Percentiles rank a stretch among this genome's conserved stretches.
phyloP scores from a whole-genome alignment of 768 basidiomycete species.

The Suillus paluster region DNA sequence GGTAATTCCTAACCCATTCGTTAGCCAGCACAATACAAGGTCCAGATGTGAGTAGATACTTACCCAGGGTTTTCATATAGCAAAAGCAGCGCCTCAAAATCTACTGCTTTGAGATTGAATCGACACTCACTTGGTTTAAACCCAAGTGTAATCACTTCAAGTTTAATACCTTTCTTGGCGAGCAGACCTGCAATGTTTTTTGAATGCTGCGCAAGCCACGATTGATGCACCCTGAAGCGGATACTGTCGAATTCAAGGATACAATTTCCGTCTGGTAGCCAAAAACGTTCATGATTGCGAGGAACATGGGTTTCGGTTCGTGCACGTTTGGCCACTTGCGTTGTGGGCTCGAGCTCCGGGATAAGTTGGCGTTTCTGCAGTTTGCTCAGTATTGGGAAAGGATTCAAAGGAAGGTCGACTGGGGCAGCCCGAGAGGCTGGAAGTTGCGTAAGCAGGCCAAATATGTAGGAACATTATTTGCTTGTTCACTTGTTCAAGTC shows the following conservation, averaged over 20 bases:
- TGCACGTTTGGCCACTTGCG: not conserved
- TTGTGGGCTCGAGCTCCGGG: not conserved
- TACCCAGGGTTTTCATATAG: slow-evolving; percentile 9
- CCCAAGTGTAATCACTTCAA: not conserved
- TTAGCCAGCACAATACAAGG: not conserved
- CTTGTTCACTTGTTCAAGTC: too few species aligned
- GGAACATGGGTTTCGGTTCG: not conserved
- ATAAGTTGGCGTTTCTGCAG: not conserved
- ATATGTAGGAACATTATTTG: too few species aligned
- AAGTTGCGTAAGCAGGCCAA: too few species aligned
- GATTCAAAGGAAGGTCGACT: too few species aligned
- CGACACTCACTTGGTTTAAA: not conserved
- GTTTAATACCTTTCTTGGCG: not conserved
- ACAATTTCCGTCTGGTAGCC: slow-evolving; percentile 41
- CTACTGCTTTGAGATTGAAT: not conserved
- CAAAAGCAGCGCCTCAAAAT: slow-evolving; percentile 3
- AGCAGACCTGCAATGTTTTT: slow-evolving; percentile 26
- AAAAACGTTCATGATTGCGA: slow-evolving; percentile 25
- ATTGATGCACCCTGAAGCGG: slow-evolving; percentile 40
- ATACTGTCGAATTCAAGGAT: slow-evolving; percentile 38
- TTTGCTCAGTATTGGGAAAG: not conserved
- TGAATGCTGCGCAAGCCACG: slow-evolving; percentile 31
- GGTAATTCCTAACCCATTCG: slow-evolving; percentile 26
- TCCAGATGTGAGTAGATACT: not conserved
- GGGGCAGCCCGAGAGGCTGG: too few species aligned